Conservation (phyloP, 1,284 basidiomycete species). For the Rugiboletus extremiorientalis region DNA sequence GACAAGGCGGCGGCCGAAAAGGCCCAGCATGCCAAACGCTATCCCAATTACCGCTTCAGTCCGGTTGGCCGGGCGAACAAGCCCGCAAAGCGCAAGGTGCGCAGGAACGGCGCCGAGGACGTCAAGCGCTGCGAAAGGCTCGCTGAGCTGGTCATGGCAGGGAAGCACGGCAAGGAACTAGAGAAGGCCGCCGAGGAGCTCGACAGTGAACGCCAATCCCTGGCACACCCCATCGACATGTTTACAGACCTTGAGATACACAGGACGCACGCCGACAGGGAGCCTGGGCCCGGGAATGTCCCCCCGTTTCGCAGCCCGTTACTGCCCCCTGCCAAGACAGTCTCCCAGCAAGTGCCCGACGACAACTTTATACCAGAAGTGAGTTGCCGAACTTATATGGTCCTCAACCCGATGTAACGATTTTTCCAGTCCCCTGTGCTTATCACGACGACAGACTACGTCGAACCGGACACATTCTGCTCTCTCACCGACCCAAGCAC, state of each 20-base stretch:
- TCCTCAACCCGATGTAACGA: not conserved
- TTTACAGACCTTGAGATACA: not conserved
- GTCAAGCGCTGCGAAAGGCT: slow-evolving; percentile 50
- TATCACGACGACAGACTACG: not conserved
- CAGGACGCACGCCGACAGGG: not conserved
- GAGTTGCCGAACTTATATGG: slow-evolving; percentile 1
- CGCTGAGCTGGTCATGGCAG: slow-evolving; percentile 52
- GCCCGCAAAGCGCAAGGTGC: slow-evolving; percentile 49
- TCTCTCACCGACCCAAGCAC: not conserved
- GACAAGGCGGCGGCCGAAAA: slow-evolving; percentile 58
- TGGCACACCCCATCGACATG: not conserved
- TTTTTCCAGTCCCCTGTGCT: slow-evolving; percentile 4
- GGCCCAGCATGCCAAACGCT: slow-evolving; percentile 49
- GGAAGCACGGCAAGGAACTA: slow-evolving; percentile 52
- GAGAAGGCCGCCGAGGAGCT: slow-evolving; percentile 45
- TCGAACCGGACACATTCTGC: slow-evolving; percentile 1
- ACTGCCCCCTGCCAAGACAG: slow-evolving; percentile 28
- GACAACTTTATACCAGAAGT: slow-evolving; percentile 6
- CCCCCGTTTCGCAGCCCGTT: slow-evolving; percentile 38
- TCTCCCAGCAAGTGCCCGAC: not conserved
- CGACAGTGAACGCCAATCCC: slow-evolving; percentile 14
- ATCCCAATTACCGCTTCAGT: slow-evolving; percentile 57
- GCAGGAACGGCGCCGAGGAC: slow-evolving; percentile 49
- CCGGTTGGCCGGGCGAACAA: slow-evolving; percentile 46
- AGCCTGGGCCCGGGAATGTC: slow-evolving; percentile 2